Conservation (phyloP, 139 green algal species). For the Chlorella sp. region DNA sequence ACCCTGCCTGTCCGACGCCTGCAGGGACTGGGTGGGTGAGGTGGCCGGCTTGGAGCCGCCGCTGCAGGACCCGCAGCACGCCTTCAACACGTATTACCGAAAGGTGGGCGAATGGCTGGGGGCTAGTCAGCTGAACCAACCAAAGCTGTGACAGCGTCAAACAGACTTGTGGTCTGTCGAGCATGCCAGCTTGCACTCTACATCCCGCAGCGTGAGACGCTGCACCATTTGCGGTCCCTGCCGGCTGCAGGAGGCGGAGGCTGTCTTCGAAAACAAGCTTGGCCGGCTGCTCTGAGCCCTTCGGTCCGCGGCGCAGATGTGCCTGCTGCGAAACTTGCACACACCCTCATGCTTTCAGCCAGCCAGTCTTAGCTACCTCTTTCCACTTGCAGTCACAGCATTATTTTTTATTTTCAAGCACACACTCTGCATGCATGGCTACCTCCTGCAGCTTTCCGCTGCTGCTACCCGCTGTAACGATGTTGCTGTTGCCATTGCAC, state of each 20-base stretch:
- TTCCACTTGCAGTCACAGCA: no score
- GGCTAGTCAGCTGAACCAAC: no score
- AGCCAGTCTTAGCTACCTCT: no score
- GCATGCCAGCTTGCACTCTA: not conserved
- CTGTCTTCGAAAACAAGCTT: slow-evolving; percentile 22
- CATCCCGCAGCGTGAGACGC: no score
- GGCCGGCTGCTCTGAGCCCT: slow-evolving; percentile 27
- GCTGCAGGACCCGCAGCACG: slow-evolving; percentile 36
- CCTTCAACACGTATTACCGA: slow-evolving; percentile 45
- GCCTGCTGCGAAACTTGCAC: not conserved
- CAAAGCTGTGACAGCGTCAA: no score
- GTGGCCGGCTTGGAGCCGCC: not conserved
- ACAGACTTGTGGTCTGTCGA: not conserved
- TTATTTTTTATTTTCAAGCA: no score
- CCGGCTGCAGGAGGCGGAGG: slow-evolving; percentile 1
- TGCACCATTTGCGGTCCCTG: not conserved
- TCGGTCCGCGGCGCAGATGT: not conserved
- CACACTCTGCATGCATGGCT: no score
- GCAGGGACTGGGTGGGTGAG: not conserved
- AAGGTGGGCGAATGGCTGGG: not conserved
- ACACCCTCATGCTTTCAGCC: no score
- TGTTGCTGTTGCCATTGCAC: no score
- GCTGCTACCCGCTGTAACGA: no score
- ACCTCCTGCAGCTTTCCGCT: no score
- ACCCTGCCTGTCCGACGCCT: not conserved